phyloP scores from a whole-genome alignment of 768 basidiomycete genomes.

The Xerocomellus chrysenteron region DNA sequence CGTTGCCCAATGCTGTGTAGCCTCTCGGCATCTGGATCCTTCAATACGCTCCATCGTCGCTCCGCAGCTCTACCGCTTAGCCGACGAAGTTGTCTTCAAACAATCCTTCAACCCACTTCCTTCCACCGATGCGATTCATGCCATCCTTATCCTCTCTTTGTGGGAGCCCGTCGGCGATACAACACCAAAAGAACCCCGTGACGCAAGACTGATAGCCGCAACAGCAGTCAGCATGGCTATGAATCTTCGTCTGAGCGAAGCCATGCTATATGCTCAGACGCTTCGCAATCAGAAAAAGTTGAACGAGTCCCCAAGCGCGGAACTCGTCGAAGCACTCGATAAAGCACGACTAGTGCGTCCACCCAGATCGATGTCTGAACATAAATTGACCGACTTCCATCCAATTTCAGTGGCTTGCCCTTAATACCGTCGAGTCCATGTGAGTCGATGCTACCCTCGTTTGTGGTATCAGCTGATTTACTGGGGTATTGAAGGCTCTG shows the following conservation, averaged over 20 bases:
- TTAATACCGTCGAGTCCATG: constrained; percentile 42
- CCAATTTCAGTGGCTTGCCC: constrained; percentile 38
- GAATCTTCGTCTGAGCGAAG: constrained; percentile 41
- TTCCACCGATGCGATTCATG: constrained; percentile 41
- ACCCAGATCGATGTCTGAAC: constrained; percentile 2
- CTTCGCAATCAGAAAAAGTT: constrained; percentile 32
- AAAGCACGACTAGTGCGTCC: constrained; percentile 39
- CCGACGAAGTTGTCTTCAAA: constrained; percentile 38
- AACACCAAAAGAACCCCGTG: constrained; percentile 32
- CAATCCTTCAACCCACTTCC: constrained; percentile 44
- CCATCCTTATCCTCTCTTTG: constrained; percentile 42
- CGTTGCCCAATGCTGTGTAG: constrained; percentile 46
- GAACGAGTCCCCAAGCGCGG: constrained; percentile 24
- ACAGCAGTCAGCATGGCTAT: constrained; percentile 48
- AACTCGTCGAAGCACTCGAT: constrained; percentile 35
- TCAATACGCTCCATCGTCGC: constrained; percentile 35
- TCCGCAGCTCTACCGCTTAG: constrained; percentile 42
- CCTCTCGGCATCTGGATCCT: constrained; percentile 43
- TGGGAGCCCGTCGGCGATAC: constrained; percentile 43
- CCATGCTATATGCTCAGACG: constrained; percentile 31
- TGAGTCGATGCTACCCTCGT: constrained; percentile 14
- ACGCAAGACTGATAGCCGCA: constrained; percentile 40
- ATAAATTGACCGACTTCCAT: constrained; percentile 16
- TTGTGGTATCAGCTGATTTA: not conserved
- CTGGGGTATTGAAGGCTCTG: constrained; percentile 35